A percentile compares a stretch with the other conserved stretches of the same genome.
phyloP scores from a whole-genome alignment of 1,284 basidiomycete species.

The Pulveroboletus sp. region DNA sequence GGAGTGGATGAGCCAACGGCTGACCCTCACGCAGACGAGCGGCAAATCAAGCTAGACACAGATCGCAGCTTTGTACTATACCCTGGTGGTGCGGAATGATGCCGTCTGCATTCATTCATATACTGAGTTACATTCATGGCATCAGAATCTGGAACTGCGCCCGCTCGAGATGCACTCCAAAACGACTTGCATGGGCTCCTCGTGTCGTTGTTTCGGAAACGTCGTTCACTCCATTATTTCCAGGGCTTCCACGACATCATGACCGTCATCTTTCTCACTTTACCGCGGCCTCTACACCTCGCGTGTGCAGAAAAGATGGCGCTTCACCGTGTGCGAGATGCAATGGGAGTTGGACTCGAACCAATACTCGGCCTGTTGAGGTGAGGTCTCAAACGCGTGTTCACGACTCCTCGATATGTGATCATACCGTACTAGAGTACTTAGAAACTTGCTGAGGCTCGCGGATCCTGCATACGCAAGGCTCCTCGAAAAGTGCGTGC shows the following conservation, averaged over 20 bases:
- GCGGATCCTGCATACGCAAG: conserved; percentile 73
- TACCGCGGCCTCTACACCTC: conserved; percentile 61
- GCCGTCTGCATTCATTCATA: conserved; percentile 4
- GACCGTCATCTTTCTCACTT: conserved; percentile 82
- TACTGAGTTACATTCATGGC: conserved; percentile 25
- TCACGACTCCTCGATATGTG: not conserved
- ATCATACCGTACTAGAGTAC: conserved; percentile 46
- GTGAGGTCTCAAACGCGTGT: conserved; percentile 38
- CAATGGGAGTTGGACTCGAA: conserved; percentile 84
- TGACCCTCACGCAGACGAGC: conserved; percentile 71
- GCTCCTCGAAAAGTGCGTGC: conserved; percentile 64
- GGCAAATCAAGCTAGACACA: conserved; percentile 83
- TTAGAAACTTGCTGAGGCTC: conserved; percentile 67
- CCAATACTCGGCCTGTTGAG: conserved; percentile 83
- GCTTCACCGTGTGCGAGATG: conserved; percentile 81
- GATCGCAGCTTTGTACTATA: conserved; percentile 89
- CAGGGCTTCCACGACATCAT: conserved; percentile 96
- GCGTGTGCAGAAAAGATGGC: conserved; percentile 71
- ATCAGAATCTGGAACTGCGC: conserved; percentile 23
- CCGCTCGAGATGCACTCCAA: conserved; percentile 52
- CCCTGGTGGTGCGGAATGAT: conserved; percentile 51
- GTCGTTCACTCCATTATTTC: conserved; percentile 80
- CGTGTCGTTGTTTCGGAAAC: conserved; percentile 70
- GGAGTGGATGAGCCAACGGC: conserved; percentile 10
- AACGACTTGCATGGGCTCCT: conserved; percentile 74